Conservation (phyloP, 768 basidiomycete species). For the Lactarius sanguifluus region DNA sequence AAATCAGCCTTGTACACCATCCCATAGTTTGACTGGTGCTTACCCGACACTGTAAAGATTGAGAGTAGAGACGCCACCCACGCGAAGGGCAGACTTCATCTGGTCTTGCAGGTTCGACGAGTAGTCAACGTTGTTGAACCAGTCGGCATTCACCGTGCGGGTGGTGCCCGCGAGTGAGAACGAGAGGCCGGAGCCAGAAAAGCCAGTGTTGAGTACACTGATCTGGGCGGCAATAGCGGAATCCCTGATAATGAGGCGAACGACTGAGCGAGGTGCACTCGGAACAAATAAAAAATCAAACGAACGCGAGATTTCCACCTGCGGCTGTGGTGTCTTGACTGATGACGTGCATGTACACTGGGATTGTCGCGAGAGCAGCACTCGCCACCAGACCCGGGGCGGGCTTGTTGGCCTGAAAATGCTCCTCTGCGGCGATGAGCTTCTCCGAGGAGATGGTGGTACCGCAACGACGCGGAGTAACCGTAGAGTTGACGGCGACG, state of each 20-base stretch:
- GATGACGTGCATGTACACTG: conserved; percentile 49
- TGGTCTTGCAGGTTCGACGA: conserved; percentile 38
- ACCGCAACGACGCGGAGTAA: neutral
- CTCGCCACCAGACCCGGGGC: conserved; percentile 16
- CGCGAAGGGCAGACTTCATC: conserved; percentile 50
- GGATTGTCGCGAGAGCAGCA: conserved; percentile 32
- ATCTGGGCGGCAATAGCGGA: conserved; percentile 46
- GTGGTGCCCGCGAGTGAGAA: conserved; percentile 45
- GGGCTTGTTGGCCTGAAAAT: conserved; percentile 44
- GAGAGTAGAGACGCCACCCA: conserved; percentile 43
- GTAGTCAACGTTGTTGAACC: conserved; percentile 47
- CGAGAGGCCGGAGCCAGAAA: conserved; percentile 39
- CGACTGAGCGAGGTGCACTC: neutral
- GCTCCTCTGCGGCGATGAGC: conserved; percentile 40
- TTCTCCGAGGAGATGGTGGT: conserved; percentile 38
- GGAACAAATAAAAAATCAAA: neutral
- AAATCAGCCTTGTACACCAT: neutral
- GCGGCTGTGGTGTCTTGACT: conserved; percentile 39
- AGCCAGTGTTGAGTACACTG: conserved; percentile 44
- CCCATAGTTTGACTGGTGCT: conserved; percentile 21
- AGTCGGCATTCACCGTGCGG: conserved; percentile 46
- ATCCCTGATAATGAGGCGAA: conserved; percentile 28
- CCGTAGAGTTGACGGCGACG: conserved; percentile 28
- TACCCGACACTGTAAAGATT: conserved; percentile 56
- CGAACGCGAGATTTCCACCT: conserved; percentile 47